phyloP scores from a whole-genome alignment of 768 basidiomycete species.

The Tricholomella constricta region DNA sequence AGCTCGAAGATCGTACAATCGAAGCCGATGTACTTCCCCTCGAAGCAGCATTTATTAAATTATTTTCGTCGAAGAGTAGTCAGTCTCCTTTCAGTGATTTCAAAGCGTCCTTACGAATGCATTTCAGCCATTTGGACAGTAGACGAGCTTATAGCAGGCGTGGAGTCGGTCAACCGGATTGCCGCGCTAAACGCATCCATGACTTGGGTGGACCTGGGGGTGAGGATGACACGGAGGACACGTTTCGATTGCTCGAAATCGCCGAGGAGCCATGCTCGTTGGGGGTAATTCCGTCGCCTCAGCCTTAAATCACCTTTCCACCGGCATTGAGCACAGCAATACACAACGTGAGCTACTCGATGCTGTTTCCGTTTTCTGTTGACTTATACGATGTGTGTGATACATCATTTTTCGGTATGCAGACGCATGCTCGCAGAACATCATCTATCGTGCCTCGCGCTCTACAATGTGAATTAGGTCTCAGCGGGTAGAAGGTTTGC shows the following conservation, averaged over 20 bases:
- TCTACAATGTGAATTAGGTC: too few relatives aligned
- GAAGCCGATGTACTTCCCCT: slow-evolving; percentile 79
- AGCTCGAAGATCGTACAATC: slow-evolving; percentile 79
- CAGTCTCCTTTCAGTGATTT: not conserved
- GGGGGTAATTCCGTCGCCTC: too few relatives aligned
- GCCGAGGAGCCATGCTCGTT: slow-evolving; percentile 52
- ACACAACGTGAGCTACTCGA: too few relatives aligned
- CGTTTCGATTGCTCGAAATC: slow-evolving; percentile 67
- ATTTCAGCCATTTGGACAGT: slow-evolving; percentile 68
- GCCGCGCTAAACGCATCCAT: slow-evolving; percentile 72
- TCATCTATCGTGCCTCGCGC: too few relatives aligned
- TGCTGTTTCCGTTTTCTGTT: too few relatives aligned
- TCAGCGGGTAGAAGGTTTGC: too few relatives aligned
- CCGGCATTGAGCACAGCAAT: too few relatives aligned
- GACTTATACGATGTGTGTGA: too few relatives aligned
- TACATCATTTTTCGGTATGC: too few relatives aligned
- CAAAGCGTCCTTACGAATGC: not conserved
- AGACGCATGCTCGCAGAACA: too few relatives aligned
- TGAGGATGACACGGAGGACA: slow-evolving; percentile 63
- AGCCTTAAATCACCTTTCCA: too few relatives aligned
- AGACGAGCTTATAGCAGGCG: slow-evolving; percentile 62
- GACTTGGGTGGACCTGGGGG: slow-evolving; percentile 84
- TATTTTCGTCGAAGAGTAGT: slow-evolving; percentile 80
- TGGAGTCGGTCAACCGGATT: slow-evolving; percentile 66
- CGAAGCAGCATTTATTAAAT: slow-evolving; percentile 88